phyloP scores from a whole-genome alignment of 192 early-diverging fungal genomes.

The Dissophora globulifera region DNA sequence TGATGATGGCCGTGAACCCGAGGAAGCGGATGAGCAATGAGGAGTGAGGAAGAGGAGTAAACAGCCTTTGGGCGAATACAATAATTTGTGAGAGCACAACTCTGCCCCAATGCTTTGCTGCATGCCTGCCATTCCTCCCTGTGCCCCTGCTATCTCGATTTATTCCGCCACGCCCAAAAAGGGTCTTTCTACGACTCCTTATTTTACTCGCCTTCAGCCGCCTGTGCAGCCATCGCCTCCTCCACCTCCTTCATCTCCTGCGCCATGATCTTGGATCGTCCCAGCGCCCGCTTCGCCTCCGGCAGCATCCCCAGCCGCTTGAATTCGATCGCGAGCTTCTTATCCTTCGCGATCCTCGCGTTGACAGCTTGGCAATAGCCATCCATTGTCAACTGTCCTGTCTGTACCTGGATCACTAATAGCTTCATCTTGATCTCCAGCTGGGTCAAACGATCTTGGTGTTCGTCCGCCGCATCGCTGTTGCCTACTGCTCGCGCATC shows the following conservation, averaged over 20 bases:
- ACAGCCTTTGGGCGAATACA: no score
- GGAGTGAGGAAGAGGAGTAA: no score
- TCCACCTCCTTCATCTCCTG: slow-evolving; percentile 82
- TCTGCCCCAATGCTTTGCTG: no score
- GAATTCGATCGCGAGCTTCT: slow-evolving; percentile 72
- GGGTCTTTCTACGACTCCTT: not conserved
- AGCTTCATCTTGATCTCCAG: slow-evolving; percentile 82
- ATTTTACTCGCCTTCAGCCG: slow-evolving; percentile 34
- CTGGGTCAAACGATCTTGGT: slow-evolving; percentile 69
- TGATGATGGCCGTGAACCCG: no score
- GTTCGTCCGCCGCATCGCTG: slow-evolving; percentile 67
- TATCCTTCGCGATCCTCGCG: slow-evolving; percentile 65
- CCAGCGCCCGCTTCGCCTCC: slow-evolving; percentile 73
- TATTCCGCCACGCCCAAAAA: no score
- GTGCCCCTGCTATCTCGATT: no score
- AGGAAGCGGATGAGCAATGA: no score
- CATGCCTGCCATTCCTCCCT: no score
- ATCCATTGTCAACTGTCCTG: slow-evolving; percentile 76
- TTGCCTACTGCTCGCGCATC: slow-evolving; percentile 50
- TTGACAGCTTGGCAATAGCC: slow-evolving; percentile 73
- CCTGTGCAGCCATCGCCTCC: slow-evolving; percentile 66
- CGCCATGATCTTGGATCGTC: slow-evolving; percentile 78
- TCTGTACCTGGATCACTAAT: slow-evolving; percentile 75
- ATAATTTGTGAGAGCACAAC: no score
- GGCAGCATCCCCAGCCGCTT: slow-evolving; percentile 72